Conservation (phyloP, 805 yeast species). For the Priceomyces medius region DNA sequence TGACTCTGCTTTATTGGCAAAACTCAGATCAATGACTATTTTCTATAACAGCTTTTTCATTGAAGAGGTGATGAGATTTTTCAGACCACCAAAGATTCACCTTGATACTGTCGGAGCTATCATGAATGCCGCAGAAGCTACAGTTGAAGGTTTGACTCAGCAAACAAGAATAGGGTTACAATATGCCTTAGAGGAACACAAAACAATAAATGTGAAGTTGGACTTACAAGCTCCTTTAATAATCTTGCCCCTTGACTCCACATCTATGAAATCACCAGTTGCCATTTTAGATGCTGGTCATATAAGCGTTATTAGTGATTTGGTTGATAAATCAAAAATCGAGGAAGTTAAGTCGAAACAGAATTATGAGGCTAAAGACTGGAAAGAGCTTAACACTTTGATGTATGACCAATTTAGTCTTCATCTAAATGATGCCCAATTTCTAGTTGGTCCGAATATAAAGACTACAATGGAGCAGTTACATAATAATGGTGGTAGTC, state of each 20-base stretch:
- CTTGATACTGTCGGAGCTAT: slow-evolving; percentile 86
- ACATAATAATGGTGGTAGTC: slow-evolving; percentile 41
- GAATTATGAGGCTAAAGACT: slow-evolving; percentile 62
- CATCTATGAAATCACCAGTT: slow-evolving; percentile 80
- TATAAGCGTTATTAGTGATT: slow-evolving; percentile 76
- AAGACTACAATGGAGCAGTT: slow-evolving; percentile 74
- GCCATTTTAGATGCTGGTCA: slow-evolving; percentile 95
- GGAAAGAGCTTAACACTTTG: slow-evolving; percentile 68
- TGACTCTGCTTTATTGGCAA: slow-evolving; percentile 72
- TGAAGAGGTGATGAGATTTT: slow-evolving; percentile 71
- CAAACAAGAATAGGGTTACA: slow-evolving; percentile 92
- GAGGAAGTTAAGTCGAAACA: slow-evolving; percentile 66
- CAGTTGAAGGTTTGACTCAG: slow-evolving; percentile 84
- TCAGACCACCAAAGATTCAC: slow-evolving; percentile 83
- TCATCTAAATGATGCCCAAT: slow-evolving; percentile 79
- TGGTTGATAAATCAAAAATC: slow-evolving; percentile 67
- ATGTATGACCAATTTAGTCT: slow-evolving; percentile 89
- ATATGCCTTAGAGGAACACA: slow-evolving; percentile 92
- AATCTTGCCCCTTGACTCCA: slow-evolving; percentile 79
- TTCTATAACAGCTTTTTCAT: slow-evolving; percentile 84
- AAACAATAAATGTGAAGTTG: slow-evolving; percentile 77
- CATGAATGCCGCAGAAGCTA: slow-evolving; percentile 91
- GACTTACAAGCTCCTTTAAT: slow-evolving; percentile 94
- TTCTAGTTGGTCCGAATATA: slow-evolving; percentile 80
- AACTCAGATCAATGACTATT: slow-evolving; percentile 81